Percentiles rank a stretch among this genome's conserved stretches.
Conservation (phyloP, 1,284 basidiomycete genomes). For the Cronartium ribicola region DNA sequence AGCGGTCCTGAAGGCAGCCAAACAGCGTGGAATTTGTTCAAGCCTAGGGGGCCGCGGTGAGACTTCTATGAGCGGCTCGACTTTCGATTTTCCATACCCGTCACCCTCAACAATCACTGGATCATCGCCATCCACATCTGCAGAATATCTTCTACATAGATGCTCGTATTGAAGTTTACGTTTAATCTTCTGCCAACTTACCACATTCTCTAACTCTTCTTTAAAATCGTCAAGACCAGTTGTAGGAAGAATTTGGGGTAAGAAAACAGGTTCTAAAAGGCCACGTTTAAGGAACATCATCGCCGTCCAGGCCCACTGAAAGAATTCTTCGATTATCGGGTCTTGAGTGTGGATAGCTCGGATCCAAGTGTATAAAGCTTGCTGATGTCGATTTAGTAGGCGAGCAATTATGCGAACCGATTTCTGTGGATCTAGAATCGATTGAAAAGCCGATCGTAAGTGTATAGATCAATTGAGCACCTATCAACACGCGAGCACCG, state of each 20-base stretch:
- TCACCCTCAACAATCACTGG: constrained; percentile 47
- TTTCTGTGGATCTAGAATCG: constrained; percentile 42
- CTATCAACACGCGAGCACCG: no score
- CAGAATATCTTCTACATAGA: constrained; percentile 39
- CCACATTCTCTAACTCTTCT: constrained; percentile 31
- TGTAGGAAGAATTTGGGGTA: constrained; percentile 41
- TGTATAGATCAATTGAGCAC: no score
- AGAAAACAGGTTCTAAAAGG: constrained; percentile 26
- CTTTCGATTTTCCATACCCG: constrained; percentile 42
- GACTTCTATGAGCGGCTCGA: constrained; percentile 39
- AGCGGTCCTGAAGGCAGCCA: constrained; percentile 21
- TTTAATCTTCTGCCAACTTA: constrained; percentile 30
- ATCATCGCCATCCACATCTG: constrained; percentile 45
- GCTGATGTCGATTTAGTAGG: constrained; percentile 28
- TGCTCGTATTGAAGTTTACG: constrained; percentile 38
- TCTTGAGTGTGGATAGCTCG: constrained; percentile 40
- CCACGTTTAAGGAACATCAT: constrained; percentile 36
- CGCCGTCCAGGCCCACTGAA: constrained; percentile 45
- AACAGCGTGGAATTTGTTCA: constrained; percentile 25
- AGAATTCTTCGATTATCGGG: constrained; percentile 46
- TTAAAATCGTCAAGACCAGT: constrained; percentile 27
- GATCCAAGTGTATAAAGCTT: constrained; percentile 32
- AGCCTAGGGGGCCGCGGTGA: constrained; percentile 24
- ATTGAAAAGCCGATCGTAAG: constrained; percentile 37
- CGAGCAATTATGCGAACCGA: constrained; percentile 36